These are phyloP conservation scores for Coemansia sp. DNA, from an alignment of 192 early-diverging fungal species.

Conservation along the genomic window DNA sequence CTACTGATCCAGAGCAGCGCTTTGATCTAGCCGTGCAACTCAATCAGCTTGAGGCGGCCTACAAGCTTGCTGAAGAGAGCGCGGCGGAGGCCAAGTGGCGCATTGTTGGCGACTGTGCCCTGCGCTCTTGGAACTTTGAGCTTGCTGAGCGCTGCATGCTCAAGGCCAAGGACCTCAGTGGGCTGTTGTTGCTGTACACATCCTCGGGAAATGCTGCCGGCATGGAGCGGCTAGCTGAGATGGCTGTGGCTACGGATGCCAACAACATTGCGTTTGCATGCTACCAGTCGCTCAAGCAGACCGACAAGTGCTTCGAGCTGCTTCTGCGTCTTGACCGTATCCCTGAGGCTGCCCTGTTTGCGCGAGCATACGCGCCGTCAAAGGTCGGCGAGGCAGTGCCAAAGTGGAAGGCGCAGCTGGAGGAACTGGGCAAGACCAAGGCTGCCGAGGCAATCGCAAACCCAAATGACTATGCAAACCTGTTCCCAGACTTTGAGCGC, in stretches of 20 bases:
- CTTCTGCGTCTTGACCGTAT: slow-evolving; percentile 83
- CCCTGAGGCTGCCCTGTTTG: slow-evolving; percentile 94
- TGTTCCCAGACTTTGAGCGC: slow-evolving; percentile 77
- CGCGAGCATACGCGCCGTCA: slow-evolving; percentile 81
- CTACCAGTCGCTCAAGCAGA: slow-evolving; percentile 68
- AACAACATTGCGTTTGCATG: slow-evolving; percentile 93
- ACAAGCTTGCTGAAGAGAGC: slow-evolving; percentile 76
- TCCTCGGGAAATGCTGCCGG: slow-evolving; percentile 81
- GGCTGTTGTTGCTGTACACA: slow-evolving; percentile 87
- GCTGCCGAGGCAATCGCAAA: slow-evolving; percentile 85
- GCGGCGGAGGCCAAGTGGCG: slow-evolving; percentile 95
- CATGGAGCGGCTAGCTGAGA: slow-evolving; percentile 68
- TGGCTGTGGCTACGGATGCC: slow-evolving; percentile 63
- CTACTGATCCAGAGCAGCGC: slow-evolving; percentile 90
- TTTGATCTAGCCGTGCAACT: slow-evolving; percentile 94
- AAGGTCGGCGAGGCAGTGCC: slow-evolving; percentile 65
- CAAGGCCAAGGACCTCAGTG: slow-evolving; percentile 86
- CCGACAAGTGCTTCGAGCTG: slow-evolving; percentile 84
- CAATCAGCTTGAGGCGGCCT: slow-evolving; percentile 77
- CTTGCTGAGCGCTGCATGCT: slow-evolving; percentile 88
- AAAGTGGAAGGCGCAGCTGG: slow-evolving; percentile 78
- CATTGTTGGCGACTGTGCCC: slow-evolving; percentile 84
- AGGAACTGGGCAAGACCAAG: slow-evolving; percentile 69
- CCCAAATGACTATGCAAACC: slow-evolving; percentile 75
- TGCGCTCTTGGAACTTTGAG: slow-evolving; percentile 85